phyloP scores from a whole-genome alignment of 2,329 filamentous ascomycete genomes.

The Emmonsia crescens region DNA sequence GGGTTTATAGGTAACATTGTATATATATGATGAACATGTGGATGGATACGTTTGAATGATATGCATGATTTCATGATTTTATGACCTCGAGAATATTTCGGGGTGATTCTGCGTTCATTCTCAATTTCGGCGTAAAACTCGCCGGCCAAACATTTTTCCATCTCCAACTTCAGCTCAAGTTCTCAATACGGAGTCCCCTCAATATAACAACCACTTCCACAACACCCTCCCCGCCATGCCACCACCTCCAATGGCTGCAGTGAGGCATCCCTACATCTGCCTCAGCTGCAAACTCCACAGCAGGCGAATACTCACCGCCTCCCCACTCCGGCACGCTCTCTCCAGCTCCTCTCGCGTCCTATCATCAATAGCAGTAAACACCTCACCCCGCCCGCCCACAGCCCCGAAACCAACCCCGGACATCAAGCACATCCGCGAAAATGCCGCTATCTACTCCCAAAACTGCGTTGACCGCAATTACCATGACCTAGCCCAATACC shows the following conservation, averaged over 20 bases:
- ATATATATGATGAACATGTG: too few species aligned
- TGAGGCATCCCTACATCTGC: conserved; percentile 24
- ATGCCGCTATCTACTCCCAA: conserved; percentile 65
- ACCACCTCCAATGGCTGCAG: conserved; percentile 16
- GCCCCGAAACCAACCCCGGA: conserved; percentile 73
- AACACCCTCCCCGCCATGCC: not conserved
- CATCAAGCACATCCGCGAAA: conserved; percentile 80
- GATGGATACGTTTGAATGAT: too few species aligned
- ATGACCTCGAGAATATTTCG: too few species aligned
- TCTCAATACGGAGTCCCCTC: not conserved
- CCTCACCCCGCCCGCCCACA: conserved; percentile 44
- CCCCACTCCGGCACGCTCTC: not conserved
- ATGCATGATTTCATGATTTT: too few species aligned
- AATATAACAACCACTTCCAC: not conserved
- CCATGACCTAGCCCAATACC: conserved; percentile 40
- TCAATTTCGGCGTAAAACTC: too few species aligned
- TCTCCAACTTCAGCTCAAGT: not conserved
- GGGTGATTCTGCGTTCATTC: too few species aligned
- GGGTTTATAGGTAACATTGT: too few species aligned
- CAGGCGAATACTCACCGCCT: conserved; percentile 9
- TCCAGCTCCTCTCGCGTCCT: not conserved
- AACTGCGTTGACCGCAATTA: conserved; percentile 87
- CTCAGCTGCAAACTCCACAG: conserved; percentile 22
- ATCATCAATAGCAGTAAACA: conserved; percentile 12
- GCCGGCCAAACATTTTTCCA: not conserved